Evolutionary conservation across 495 filamentous ascomycete species (phyloP), one percentile per base, ranked within the genome.

Genomic region (Hyaloscypha variabilis): DNA sequence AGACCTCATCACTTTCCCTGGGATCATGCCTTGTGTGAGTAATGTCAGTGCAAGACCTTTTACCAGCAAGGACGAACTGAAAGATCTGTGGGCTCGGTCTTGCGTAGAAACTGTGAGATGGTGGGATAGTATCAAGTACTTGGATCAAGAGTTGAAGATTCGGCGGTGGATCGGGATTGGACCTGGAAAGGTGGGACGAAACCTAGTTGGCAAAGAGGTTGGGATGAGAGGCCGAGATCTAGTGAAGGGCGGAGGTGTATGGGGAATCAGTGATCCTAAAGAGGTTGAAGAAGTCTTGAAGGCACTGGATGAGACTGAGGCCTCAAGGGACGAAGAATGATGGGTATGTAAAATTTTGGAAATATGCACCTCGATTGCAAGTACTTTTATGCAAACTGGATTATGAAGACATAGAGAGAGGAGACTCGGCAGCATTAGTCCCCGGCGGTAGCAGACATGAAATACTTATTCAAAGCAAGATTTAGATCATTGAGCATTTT

Each of bases 171-270:
- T 99, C 55, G 95, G 94, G 21, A 91, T 99, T 67, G 95, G 95
- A 2, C 95, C 95, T 0, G 95, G 94, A 1, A 97, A 97, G 72
- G 94, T 99, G 6, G 95, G 94, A 2, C 83, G 93, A 60, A 97
- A 97, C 74, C 76, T 99, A 25, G 95, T 99, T 6, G 93, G 94
- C 0, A 97, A 97, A 75, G 95, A 97, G 75, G 94, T 99, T 6
- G 93, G 93, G 1, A 92, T 92, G 90, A 78, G 86, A 54, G 85
- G 86, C 3, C 88, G 88, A 73, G 92, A 94, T 29, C 79, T 83
- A 25, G 84, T 91, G 31, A 92, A 91, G 72, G 93, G 94, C 2
- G 95, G 93, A 21, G 91, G 96, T 13, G 93, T 97, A 0, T 97
- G 94, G 90, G 93, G 90, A n/a, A 90, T 97, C 61, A 94, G 85